Conservation (phyloP, 1,139 yeast genomes). For the Magnusiomyces fungicola region DNA sequence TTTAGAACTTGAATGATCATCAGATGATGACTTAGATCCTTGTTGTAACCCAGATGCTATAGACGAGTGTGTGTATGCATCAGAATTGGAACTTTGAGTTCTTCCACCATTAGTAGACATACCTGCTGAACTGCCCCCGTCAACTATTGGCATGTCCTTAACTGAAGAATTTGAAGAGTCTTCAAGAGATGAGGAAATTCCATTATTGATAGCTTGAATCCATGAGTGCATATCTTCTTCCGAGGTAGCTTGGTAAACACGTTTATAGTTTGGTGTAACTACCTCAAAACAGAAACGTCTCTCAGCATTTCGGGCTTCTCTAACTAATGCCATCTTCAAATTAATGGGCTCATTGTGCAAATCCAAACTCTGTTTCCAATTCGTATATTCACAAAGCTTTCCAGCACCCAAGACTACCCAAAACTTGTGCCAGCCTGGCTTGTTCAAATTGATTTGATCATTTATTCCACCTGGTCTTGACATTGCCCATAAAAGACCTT, state of each 20-base stretch:
- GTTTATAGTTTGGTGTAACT: slow-evolving; percentile 62
- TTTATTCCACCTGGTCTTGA: slow-evolving; percentile 34
- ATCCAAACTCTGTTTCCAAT: slow-evolving; percentile 68
- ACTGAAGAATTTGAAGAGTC: slow-evolving; percentile 6
- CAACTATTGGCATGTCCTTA: not conserved
- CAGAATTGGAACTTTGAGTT: too few species aligned
- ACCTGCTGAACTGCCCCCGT: too few species aligned
- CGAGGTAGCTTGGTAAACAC: slow-evolving; percentile 69
- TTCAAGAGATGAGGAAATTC: slow-evolving; percentile 28
- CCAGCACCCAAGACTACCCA: slow-evolving; percentile 76
- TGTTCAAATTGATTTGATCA: slow-evolving; percentile 55
- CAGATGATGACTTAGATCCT: not conserved
- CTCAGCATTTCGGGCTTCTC: slow-evolving; percentile 43
- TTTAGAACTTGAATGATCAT: not conserved
- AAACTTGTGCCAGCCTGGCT: slow-evolving; percentile 83
- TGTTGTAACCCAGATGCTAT: too few species aligned
- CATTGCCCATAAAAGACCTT: slow-evolving; percentile 57
- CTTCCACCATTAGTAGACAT: too few species aligned
- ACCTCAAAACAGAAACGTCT: slow-evolving; percentile 64
- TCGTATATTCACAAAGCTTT: slow-evolving; percentile 61
- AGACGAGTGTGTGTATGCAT: too few species aligned
- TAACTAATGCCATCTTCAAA: slow-evolving; percentile 59
- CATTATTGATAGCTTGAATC: slow-evolving; percentile 48
- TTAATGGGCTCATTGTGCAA: slow-evolving; percentile 67
- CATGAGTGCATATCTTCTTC: slow-evolving; percentile 64